Base-by-base conservation (phyloP, 176 grass and related monocot species). In the Areca catechu region DNA sequence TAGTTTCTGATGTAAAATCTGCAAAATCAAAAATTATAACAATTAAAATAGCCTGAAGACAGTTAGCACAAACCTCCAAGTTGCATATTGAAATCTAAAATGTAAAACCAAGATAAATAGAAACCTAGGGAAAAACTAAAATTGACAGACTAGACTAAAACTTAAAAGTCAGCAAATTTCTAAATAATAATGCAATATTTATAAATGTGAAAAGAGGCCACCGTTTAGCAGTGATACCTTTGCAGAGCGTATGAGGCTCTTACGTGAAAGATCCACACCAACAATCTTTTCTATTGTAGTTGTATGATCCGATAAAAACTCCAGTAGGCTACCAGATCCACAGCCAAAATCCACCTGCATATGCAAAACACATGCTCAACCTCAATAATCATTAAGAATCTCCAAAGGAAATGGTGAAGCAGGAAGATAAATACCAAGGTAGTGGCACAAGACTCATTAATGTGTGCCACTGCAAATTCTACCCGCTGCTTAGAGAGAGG, bases 331-430 rank as follows among this genome's bases (percentile, higher is more conserved):
- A 68, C 92, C 92, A 71, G 92, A 97, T 69, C 86, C 86, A 23
- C 80, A 97, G 48, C 92, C 92, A 75, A 97, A 97, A 97, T 91
- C 86, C 60, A 97, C 83, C 92, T 91, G 78, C 25, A 61, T 37
- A 21, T 49, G 16, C 34, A 47, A 58, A 66, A 56, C 3, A 43
- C 19, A 19, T 56, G 3, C 15, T 69, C 16, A 69, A 68, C 20
- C 49, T 66, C 10, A 10, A 56, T 24, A 25, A 43, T n/a, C 20
- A 74, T 47, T 65, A n/a, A 27, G 22, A 24, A 22, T n/a, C 60
- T 76, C 9, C 19, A 63, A 28, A 49, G 21, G 23, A 50, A 54
- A 71, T 21, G 10, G 20, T 48, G 54, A 81, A 62, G 4, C 53
- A 47, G 56, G 22, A 27, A 65, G 43, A 51, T 10, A 20, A 19